Evolutionary conservation across 2,329 filamentous ascomycete genomes (phyloP).

Genomic region (Apiospora sp.): DNA sequence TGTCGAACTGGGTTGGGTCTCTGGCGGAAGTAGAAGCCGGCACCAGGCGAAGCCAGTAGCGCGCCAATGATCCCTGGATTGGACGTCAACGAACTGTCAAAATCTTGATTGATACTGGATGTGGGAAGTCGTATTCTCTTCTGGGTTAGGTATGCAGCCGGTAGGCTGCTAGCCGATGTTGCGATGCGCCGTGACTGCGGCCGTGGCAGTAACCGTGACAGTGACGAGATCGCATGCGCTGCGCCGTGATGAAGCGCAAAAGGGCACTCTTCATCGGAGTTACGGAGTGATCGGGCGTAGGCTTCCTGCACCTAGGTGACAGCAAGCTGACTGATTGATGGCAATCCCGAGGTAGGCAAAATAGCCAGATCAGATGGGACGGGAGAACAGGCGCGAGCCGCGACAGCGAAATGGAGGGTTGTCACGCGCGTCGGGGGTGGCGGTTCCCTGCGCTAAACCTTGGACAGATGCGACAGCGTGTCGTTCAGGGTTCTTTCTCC

Average conservation of each 20-base stretch:
- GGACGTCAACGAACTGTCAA: background rate
- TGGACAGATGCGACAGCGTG: conserved; percentile 18
- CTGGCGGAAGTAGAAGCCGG: background rate
- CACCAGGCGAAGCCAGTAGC: background rate
- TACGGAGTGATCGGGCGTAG: background rate
- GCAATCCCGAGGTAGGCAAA: background rate
- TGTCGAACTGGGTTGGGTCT: background rate
- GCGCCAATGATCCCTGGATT: background rate
- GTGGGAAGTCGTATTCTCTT: background rate
- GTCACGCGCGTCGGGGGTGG: background rate
- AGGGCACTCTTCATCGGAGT: background rate
- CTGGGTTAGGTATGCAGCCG: conserved; percentile 1
- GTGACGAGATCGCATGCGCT: background rate
- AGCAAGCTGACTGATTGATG: background rate
- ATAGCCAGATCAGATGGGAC: background rate
- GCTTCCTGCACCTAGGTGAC: background rate
- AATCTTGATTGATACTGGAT: background rate
- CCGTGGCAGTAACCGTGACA: conserved; percentile 15
- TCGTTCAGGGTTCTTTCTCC: background rate
- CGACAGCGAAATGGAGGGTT: background rate
- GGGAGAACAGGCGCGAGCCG: conserved; percentile 9
- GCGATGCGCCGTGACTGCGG: conserved; percentile 4
- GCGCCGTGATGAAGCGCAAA: background rate
- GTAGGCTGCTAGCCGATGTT: background rate
- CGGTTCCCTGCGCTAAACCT: conserved; percentile 1